Base-by-base conservation (phyloP, 2,329 filamentous ascomycete genomes). In the Curvularia eragrostidis region DNA sequence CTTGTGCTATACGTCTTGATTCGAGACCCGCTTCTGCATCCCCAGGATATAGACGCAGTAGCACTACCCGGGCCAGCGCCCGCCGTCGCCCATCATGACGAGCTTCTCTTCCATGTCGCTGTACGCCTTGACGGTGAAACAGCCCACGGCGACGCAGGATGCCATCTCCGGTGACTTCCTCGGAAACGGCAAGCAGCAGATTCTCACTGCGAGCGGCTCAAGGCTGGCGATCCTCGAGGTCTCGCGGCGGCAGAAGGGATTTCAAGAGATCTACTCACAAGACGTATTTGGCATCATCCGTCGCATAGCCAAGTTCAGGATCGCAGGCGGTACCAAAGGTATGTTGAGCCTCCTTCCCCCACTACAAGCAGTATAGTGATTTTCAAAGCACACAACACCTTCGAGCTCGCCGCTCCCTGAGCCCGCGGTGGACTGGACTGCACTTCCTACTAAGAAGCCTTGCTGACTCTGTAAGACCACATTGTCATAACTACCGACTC, bases 21-120 rank as follows among this genome's bases (percentile, higher is more conserved):
- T 42, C 9, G 48, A 26, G 10, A 34, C 26, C 21, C 34, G 13
- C 47, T 41, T 46, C 44, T 55, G 58, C 53, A 44, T 26, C 12
- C 19, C 42, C n/a, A 30, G 23, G 44, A 43, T 42, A 42, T 54
- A 55, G 52, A 62, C 64, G 60, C 66, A 64, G 56, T 56, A 39
- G 46, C 52, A 63, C 58, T 49, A 53, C 49, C 70, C 65, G 69
- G 72, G 71, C 69, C 62, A 52, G 67, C 58, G 74, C 71, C 72
- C 74, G 58, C 71, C 65, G 58, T 59, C 60, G 70, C 75, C 77
- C 80, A 83, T 58, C 76, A 98, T 98, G 95, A 94, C 95, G 82
- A 96, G 93, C 77, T 97, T 94, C 61, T 97, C 93, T 66, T 94
- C 94, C 78, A 96, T 97, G 92, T 97, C 97, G 78, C 89, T 99